A percentile compares a stretch with the other conserved stretches of the same genome.
Conservation (phyloP, 202 grass and related monocot species). For the Schoenoplectus triqueter region DNA sequence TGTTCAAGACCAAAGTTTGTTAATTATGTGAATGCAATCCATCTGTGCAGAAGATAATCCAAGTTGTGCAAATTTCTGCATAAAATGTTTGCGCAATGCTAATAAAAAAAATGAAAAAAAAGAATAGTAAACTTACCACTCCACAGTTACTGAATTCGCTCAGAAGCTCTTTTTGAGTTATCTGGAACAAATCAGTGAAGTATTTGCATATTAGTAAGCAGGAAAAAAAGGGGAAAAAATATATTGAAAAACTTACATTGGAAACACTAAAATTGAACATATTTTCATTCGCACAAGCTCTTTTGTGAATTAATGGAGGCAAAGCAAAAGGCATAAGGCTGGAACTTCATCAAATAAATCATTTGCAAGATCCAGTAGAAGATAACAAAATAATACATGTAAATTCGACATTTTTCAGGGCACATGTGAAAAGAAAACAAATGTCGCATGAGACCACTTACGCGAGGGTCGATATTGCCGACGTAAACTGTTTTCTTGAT, state of each 20-base stretch:
- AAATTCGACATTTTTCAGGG: not conserved
- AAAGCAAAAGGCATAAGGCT: no score
- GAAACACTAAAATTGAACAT: no score
- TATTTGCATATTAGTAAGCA: not conserved
- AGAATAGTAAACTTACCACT: constrained; percentile 39
- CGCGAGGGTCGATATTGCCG: constrained; percentile 52
- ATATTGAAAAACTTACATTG: not conserved
- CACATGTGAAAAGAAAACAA: not conserved
- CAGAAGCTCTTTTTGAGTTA: constrained; percentile 51
- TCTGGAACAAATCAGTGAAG: constrained; percentile 43
- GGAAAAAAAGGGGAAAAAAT: not conserved
- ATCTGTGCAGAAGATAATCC: not conserved
- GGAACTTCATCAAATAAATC: not conserved
- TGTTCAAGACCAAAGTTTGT: not conserved
- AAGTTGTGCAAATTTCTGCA: not conserved
- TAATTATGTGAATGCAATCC: not conserved
- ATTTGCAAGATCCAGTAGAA: not conserved
- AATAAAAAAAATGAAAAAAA: not conserved
- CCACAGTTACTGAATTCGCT: constrained; percentile 43
- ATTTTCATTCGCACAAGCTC: not conserved
- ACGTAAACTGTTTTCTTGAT: constrained; percentile 63
- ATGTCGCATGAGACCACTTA: constrained; percentile 16
- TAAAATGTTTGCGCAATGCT: constrained; percentile 18
- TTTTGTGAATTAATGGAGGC: not conserved
- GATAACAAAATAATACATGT: not conserved